These are phyloP conservation scores for Ogataea parapolymorpha DNA, from an alignment of 805 yeast species.

Conservation along the genomic window DNA sequence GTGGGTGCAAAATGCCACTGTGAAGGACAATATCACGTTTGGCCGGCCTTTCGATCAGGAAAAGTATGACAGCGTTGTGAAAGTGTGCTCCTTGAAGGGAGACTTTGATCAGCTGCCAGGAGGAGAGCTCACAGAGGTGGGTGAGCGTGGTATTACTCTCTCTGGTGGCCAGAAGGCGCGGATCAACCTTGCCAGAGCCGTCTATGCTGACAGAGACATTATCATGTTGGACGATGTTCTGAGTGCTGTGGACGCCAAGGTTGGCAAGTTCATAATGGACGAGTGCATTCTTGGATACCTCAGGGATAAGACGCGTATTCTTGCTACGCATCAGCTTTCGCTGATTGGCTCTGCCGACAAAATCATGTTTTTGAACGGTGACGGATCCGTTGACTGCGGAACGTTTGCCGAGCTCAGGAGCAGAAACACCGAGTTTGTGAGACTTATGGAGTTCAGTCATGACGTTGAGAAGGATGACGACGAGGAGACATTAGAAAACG, in stretches of 20 bases:
- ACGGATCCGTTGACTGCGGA: conserved; percentile 59
- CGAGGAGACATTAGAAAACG: conserved; percentile 26
- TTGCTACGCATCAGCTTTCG: conserved; percentile 82
- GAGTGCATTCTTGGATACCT: conserved; percentile 61
- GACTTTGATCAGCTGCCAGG: conserved; percentile 68
- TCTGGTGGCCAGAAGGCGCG: conserved; percentile 93
- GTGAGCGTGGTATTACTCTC: conserved; percentile 80
- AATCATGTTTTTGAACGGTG: conserved; percentile 62
- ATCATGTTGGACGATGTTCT: conserved; percentile 71
- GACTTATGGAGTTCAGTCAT: conserved; percentile 43
- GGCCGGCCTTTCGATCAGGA: conserved; percentile 52
- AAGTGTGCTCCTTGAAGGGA: conserved; percentile 62
- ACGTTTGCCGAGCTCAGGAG: conserved; percentile 49
- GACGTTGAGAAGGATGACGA: conserved; percentile 9
- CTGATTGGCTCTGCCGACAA: conserved; percentile 66
- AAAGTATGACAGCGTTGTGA: conserved; percentile 51
- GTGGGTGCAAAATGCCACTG: conserved; percentile 82
- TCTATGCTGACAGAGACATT: conserved; percentile 65
- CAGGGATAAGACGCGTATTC: conserved; percentile 55
- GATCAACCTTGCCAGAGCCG: conserved; percentile 72
- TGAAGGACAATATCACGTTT: conserved; percentile 69
- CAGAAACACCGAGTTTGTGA: conserved; percentile 45
- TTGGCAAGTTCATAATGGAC: conserved; percentile 74
- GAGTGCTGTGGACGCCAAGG: conserved; percentile 81
- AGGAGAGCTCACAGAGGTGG: conserved; percentile 77